Evolutionary conservation across 495 filamentous ascomycete species (phyloP).

Genomic region (Aspergillus homomorphus): DNA sequence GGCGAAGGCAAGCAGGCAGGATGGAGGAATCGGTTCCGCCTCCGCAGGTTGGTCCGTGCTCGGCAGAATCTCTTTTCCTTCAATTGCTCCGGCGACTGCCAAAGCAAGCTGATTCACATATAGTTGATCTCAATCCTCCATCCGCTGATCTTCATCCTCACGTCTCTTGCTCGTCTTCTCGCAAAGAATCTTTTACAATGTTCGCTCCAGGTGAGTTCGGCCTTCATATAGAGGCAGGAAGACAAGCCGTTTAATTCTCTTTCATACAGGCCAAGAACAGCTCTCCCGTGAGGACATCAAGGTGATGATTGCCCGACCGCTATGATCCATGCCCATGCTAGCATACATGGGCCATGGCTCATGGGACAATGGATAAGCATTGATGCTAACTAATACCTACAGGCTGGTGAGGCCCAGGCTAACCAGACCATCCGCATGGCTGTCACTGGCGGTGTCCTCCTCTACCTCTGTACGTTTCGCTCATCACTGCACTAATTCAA

Average conservation of each 20-base stretch:
- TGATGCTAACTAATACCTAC: not conserved
- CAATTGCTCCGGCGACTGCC: not conserved
- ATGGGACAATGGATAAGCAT: not conserved
- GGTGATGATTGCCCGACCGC: constrained; percentile 25
- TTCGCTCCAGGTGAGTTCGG: constrained; percentile 42
- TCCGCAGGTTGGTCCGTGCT: constrained; percentile 18
- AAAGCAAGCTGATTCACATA: not conserved
- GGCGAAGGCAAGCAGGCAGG: not conserved
- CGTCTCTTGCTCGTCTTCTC: constrained; percentile 1
- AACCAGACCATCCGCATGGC: constrained; percentile 60
- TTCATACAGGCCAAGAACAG: constrained; percentile 40
- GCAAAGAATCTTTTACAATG: constrained; percentile 31
- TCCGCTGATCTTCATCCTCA: constrained; percentile 2
- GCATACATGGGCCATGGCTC: not conserved
- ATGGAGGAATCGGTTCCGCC: constrained; percentile 11
- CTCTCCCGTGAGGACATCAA: constrained; percentile 48
- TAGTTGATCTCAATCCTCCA: not conserved
- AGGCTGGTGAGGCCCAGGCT: constrained; percentile 70
- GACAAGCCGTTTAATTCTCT: not conserved
- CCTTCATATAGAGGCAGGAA: not conserved
- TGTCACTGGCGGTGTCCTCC: constrained; percentile 58
- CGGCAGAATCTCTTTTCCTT: constrained; percentile 16
- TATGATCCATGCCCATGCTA: not conserved
- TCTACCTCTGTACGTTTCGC: constrained; percentile 74
- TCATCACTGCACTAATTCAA: not conserved